Base-by-base conservation (phyloP, 2,329 filamentous ascomycete genomes). In the Coniochaeta prunicola region DNA sequence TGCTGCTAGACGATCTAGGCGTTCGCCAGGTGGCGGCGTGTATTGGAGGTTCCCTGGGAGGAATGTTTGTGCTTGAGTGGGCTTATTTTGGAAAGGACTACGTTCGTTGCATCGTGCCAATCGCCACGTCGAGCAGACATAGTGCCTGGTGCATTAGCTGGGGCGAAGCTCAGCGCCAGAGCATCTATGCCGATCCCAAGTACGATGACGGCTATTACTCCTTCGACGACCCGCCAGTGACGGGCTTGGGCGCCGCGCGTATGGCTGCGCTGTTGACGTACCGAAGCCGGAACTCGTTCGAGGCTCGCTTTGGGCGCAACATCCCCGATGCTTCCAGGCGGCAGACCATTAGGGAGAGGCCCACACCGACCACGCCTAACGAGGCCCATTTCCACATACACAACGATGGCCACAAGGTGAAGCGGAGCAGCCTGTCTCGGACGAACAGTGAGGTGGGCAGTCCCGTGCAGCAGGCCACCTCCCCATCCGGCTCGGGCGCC, bases 201-300 rank as follows among this genome's bases (percentile, higher is more conserved):
- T 99, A 99, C 73, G 92, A 97, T 62, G 92, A 97, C 68, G 94
- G 94, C 50, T 97, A 97, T 75, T 99, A 97, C 71, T 69, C 85
- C 1, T 96, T 94, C 67, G 82, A 89, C 33, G 91, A 97, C 66
- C 92, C 92, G 34, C 94, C 94, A 0, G 79, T 86, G 0, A 89
- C 92, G 0, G 94, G 94, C 0, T 83, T 99, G 2, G 92, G 92
- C 13, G 94, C 94, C 8, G 94, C 94, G 28, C 91, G 94, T 68
- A 99, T 99, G 94, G 91, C 92, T 59, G 94, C 94, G 1, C 83
- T 99, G 38, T 79, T 99, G 66, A 99, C 94, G 7, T 99, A 99
- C 75, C 87, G 94, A 65, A 97, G 92, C 71, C 90, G 94, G 57
- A 93, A 99, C 75, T 97, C 94, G 0, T 99, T 99, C 66, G 94